These are phyloP conservation scores for Exophiala aquamarina DNA, from an alignment of 2,329 filamentous ascomycete genomes.

Conservation along the genomic window DNA sequence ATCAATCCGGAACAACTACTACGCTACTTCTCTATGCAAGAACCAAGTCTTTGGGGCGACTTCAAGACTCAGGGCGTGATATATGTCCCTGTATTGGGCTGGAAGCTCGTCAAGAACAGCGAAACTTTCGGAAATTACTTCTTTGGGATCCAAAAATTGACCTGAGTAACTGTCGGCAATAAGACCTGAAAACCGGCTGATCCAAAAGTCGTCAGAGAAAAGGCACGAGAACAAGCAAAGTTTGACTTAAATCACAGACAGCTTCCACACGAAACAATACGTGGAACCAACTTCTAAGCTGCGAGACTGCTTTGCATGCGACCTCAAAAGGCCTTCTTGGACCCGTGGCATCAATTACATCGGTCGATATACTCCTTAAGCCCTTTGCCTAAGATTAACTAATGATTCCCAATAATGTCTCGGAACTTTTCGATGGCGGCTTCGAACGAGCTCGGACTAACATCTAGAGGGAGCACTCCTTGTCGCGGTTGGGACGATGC, in stretches of 20 bases:
- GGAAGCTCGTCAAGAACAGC: constrained; percentile 77
- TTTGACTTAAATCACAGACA: no score
- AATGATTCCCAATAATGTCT: constrained; percentile 12
- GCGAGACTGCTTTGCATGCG: no score
- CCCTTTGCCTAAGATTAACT: constrained; percentile 5
- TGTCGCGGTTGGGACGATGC: constrained; percentile 9
- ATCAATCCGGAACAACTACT: constrained; percentile 79
- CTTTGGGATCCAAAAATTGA: constrained; percentile 71
- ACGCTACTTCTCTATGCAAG: constrained; percentile 37
- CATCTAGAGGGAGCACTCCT: constrained; percentile 14
- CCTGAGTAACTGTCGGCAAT: no score
- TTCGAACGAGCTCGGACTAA: constrained; percentile 14
- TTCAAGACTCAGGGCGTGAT: constrained; percentile 76
- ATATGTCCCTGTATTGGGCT: constrained; percentile 87
- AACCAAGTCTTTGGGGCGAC: constrained; percentile 37
- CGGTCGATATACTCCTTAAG: constrained; percentile 23
- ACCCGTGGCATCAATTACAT: no score
- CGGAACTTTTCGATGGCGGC: constrained; percentile 8
- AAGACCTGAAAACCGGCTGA: no score
- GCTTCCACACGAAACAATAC: no score
- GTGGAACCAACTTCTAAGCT: no score
- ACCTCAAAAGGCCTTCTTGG: no score
- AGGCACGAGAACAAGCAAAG: no score
- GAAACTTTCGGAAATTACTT: constrained; percentile 96
- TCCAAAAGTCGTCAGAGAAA: no score